Base-by-base conservation (phyloP, 2,329 filamentous ascomycete genomes). In the Phaeophleospora eucalypticola region DNA sequence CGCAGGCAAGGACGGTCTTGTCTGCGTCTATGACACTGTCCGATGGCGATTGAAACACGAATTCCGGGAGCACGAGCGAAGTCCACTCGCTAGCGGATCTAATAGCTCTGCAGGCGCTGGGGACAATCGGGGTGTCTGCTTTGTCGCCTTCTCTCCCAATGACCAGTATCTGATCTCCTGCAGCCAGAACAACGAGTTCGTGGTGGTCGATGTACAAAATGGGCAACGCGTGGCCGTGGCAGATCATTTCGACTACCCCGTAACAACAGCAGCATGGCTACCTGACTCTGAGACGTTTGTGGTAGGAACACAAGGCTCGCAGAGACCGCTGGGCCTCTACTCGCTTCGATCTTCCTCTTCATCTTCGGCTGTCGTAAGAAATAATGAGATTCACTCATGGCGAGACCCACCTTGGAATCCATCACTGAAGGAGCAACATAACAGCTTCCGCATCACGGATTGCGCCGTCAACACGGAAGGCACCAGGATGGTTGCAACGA, bases 101-200 rank as follows among this genome's bases (percentile, higher is more conserved):
- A 47, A 36, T 27, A 48, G 40, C 16, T 36, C 45, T 4, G 49
- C 43, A 40, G 45, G 38, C 4, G 48, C 46, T 10, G 38, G 48
- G 4, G 53, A 60, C 14, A 53, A 54, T 10, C 53, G 56, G 2
- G 85, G 87, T 1, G 84, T 96, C 10, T 84, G 86, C 16, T 89
- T 90, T 60, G 71, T 95, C 3, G 78, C 87, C 1, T 98, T 93
- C 88, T 96, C 90, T 63, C 93, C 90, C 4, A 89, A 98, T 66
- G 88, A 95, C 68, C 78, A 79, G 1, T 87, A 87, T 69, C 75
- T 98, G 27, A 82, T 97, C 33, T 91, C 86, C 14, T 97, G 91
- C 65, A 86, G 62, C 9, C 57, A 63, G 39, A 63, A 58, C 49
- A 65, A 64, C 46, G 63, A 66, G 36, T 61, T 68, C 27, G 59